Base-by-base conservation (phyloP, 805 yeast genomes). In the Zygoascus ofunaensis region DNA sequence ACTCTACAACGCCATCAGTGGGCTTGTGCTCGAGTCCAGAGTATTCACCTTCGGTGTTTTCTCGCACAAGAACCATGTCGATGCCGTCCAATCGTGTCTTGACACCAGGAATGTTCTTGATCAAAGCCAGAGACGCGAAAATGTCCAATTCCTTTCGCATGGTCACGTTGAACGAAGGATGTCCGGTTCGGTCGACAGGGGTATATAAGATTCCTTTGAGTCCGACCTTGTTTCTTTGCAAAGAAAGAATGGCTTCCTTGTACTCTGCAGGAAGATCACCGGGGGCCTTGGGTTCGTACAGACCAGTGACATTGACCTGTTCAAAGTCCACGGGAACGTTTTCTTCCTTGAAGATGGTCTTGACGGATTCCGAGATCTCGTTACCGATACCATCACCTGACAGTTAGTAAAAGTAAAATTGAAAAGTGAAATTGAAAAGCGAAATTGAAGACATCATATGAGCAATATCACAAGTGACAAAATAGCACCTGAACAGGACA, bases 31-130 rank as follows among this genome's bases (percentile, higher is more conserved):
- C 98, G 60, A 92, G 76, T 60, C 97, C 97, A 42, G 97, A 90
- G 74, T 90, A 90, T 72, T 90, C 98, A 75, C 98, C 98, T 71
- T 92, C 97, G 54, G 98, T 90, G 80, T 92, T 92, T 74, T 92
- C 98, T 78, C 98, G 87, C 64, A 92, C 94, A 54, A 92, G 75
- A 34, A 89, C 96, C 62, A 90, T 77, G 71, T 89, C 96, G 54
- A 90, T 85, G 55, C 84, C 87, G 50, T 82, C 76, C 63, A 87
- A 77, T 68, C 89, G 86, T 49, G 95, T 81, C 67, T 86, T 76
- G 53, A 89, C 95, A 66, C 97, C 97, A 49, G 94, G 92, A 50
- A 92, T 77, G 68, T 85, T 83, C 72, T 89, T 87, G 74, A 87
- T 87, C 58, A 87, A 74, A n/a, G 92, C 94, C 53, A 90, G 77